Evolutionary conservation across 2,329 filamentous ascomycete species (phyloP), one percentile per base, ranked within the genome.

Genomic region (Trichothecium sympodiale): DNA sequence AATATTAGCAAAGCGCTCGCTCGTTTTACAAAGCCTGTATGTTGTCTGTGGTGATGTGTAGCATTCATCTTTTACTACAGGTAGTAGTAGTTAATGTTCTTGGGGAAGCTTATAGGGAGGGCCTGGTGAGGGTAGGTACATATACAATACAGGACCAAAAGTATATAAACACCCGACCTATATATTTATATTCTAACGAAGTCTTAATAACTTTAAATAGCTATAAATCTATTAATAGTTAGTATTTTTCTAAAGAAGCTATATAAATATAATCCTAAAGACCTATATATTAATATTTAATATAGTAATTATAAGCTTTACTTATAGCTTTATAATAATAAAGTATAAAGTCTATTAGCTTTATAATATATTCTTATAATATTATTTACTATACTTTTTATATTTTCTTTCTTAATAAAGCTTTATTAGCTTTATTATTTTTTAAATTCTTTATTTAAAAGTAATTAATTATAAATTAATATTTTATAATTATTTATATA

Each of bases 151-250:
- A n/a, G n/a, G n/a, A n/a, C n/a, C n/a, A n/a, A n/a, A n/a, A n/a
- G n/a, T n/a, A n/a, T n/a, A n/a, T n/a, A n/a, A n/a, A n/a, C n/a
- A n/a, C n/a, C n/a, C n/a, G n/a, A n/a, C n/a, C n/a, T n/a, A n/a
- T n/a, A n/a, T n/a, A n/a, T n/a, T n/a, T n/a, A n/a, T n/a, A n/a
- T n/a, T n/a, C n/a, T n/a, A n/a, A n/a, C n/a, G n/a, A n/a, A n/a
- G n/a, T n/a, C n/a, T n/a, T n/a, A n/a, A n/a, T 31, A 31, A 31
- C 9, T 31, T 31, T 12, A 31, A 31, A 31, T 31, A 31, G 9
- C 16, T 12, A 31, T 12, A 31, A 8, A 8, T 31, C 16, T 8
- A 15, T 31, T 8, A 31, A 31, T 8, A 12, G 8, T 8, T 12
- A 31, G 8, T 12, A 15, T 31, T 31, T 12, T 12, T 8, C 16